Evolutionary conservation across 306 rosid species (phyloP), one percentile per base, ranked within the genome.

Genomic region (Inga leiocalycina): DNA sequence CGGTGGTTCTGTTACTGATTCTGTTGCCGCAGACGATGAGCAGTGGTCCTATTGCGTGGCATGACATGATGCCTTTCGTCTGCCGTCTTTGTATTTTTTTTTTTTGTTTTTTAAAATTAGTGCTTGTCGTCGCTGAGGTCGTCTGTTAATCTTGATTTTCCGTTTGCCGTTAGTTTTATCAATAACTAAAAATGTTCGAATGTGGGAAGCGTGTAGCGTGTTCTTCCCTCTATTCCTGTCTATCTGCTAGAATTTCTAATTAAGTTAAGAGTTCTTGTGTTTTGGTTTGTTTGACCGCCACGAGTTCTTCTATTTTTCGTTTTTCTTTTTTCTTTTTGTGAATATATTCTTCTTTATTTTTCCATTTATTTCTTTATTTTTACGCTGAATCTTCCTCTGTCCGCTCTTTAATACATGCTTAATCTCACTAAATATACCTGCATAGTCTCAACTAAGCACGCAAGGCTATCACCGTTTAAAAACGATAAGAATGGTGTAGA

Each of bases 1-100:
- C 6, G 76, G 57, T 39, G 76, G 14, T 15, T 22, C 76, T 24
- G 10, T 52, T 2, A 56, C 76, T 1, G 76, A 87, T 78, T 86
- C 89, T 35, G 83, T 77, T 46, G 66, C 81, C 10, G 89, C 84
- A 1, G 93, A 87, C 30, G 95, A 89, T 41, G 94, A 93, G 72
- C 89, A 86, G 83, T 92, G 97, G 94, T 83, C 94, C 17, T 92
- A 88, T 17, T 91, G 92, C 78, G 80, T 66, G 72, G 95, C 92
- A 76, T 94, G 86, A 56, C 12, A 8, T 7, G 27, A 17, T 17
- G n/a, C 0, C 15, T 22, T 17, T 30, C 12, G 16, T 20, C 10
- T 12, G 7, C 48, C 10, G 27, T 70, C 52, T 71, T 7, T 41
- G 3, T 43, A 20, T 11, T 43, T 71, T 70, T 1, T 70, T 1